Base-by-base conservation (phyloP, 2,329 filamentous ascomycete genomes). In the Colletotrichum lupini region DNA sequence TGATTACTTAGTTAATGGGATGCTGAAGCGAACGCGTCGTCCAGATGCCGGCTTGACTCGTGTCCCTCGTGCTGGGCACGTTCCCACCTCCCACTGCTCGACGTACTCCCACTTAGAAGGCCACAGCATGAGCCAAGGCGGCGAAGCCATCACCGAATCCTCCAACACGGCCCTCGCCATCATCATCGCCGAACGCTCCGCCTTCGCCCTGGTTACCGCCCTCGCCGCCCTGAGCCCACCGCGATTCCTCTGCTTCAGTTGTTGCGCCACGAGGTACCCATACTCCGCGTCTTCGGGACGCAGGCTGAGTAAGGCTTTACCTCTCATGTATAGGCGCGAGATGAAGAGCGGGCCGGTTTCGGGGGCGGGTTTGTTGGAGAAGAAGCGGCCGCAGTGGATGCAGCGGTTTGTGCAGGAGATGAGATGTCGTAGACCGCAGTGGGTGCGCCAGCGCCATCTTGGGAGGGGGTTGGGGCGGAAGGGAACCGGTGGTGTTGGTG, bases 371-470 rank as follows among this genome's bases (percentile, higher is more conserved):
- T 32, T 76, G 74, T 28, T 79, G 77, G 84, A 85, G 73, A 81
- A 79, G 35, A 60, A 62, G 77, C 84, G 82, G 67, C 77, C 77
- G 79, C 84, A 84, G 52, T 80, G 77, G 58, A 86, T 80, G 64
- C 85, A 83, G 26, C 81, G 78, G 11, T 81, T 80, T 57, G 83
- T 85, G 72, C 75, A 78, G 61, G 75, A 74, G 7, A 83, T 70
- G 55, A 71, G 76, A 76, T 80, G 83, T 1, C 37, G 32, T 2
- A 16, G 61, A 14, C 53, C 19, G 77, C 83, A 85, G 12, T 80
- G 77, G 74, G 83, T 84, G 30, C 66, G 59, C 83, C 83, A 85
- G 35, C 63, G 59, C 81, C 80, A 84, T 57, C 77, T 75, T 2
- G 32, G 32, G 32, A 35, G 32, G 11, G 32, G 32, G 11, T 12